phyloP scores from a whole-genome alignment of 768 basidiomycete species.

The Podaxis sp. region DNA sequence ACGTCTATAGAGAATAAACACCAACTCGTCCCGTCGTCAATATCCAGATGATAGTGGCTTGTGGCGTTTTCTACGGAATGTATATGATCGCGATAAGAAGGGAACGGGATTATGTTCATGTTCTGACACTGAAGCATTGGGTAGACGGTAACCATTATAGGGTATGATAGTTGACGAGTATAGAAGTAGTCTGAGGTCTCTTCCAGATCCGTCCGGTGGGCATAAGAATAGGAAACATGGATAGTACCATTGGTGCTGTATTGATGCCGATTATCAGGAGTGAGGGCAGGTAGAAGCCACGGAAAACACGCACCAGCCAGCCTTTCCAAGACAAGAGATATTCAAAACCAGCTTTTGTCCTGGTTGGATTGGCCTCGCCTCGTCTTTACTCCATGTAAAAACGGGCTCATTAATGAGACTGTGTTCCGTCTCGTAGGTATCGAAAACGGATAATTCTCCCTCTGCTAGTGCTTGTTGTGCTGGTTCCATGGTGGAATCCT shows the following conservation, averaged over 20 bases:
- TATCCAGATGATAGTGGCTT: conserved; percentile 27
- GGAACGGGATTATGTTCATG: conserved; percentile 77
- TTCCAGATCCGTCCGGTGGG: conserved; percentile 40
- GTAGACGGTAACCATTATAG: conserved; percentile 91
- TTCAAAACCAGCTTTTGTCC: conserved; percentile 67
- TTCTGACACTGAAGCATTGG: conserved; percentile 86
- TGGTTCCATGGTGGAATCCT: conserved; percentile 82
- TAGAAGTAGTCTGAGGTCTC: conserved; percentile 57
- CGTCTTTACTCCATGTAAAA: conserved; percentile 68
- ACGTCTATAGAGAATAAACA: conserved; percentile 89
- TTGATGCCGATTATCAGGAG: conserved; percentile 14
- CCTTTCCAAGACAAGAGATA: conserved; percentile 81
- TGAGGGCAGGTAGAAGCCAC: background rate
- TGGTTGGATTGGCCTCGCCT: conserved; percentile 51
- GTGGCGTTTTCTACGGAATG: conserved; percentile 18
- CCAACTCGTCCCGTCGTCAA: conserved; percentile 58
- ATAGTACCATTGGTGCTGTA: conserved; percentile 72
- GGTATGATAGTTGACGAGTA: conserved; percentile 83
- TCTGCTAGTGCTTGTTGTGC: conserved; percentile 77
- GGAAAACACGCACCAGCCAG: conserved; percentile 71
- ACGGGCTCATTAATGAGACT: conserved; percentile 73
- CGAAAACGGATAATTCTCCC: conserved; percentile 74
- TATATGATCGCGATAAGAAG: conserved; percentile 27
- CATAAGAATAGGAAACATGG: conserved; percentile 78
- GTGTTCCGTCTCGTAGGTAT: conserved; percentile 89